Evolutionary conservation across 2,329 filamentous ascomycete species (phyloP), one percentile per base, ranked within the genome.

Genomic region (Sporothrix brasiliensis): DNA sequence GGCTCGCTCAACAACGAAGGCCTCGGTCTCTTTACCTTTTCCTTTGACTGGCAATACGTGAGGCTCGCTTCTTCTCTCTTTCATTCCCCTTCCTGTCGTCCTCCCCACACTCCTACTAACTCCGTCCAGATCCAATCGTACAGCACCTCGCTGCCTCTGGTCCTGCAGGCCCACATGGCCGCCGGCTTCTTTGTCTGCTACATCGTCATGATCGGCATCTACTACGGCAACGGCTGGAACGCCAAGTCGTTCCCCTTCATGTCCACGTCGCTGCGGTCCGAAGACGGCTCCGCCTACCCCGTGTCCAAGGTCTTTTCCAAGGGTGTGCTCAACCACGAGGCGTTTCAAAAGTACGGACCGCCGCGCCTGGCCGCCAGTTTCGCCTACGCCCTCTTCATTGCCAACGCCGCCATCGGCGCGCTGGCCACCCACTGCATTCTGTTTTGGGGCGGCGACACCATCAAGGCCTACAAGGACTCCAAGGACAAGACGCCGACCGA

Each of bases 391-490:
- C 80, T 87, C 79, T 83, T 88, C 72, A 87, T 87, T 79, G 84
- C 85, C 2, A 87, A 87, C 76, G 83, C 84, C 72, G 85, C 86
- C 44, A 88, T 88, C 65, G 86, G 86, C 1, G 86, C 86, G 5
- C 75, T 88, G 30, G 78, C 87, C 39, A 75, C 80, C 2, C 86
- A 88, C 72, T 83, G 81, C 72, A 70, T 84, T 66, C 75, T 87
- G 5, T 88, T 88, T 74, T 88, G 84, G 84, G 84, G 86, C 3
- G 79, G 80, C 4, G 86, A 88, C 70, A 79, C 87, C n/a, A 61
- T 79, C 3, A 74, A 74, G 7, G 79, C 86, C 0, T 87, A 80
- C 76, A 83, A 82, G 74, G 83, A 78, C n/a, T 81, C 84, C 0
- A 81, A 72, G 24, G 74, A 77, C 3, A 82, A 83, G 4, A 77